Evolutionary conservation across 2,329 filamentous ascomycete species (phyloP).

Genomic region (Microdochium nivale): DNA sequence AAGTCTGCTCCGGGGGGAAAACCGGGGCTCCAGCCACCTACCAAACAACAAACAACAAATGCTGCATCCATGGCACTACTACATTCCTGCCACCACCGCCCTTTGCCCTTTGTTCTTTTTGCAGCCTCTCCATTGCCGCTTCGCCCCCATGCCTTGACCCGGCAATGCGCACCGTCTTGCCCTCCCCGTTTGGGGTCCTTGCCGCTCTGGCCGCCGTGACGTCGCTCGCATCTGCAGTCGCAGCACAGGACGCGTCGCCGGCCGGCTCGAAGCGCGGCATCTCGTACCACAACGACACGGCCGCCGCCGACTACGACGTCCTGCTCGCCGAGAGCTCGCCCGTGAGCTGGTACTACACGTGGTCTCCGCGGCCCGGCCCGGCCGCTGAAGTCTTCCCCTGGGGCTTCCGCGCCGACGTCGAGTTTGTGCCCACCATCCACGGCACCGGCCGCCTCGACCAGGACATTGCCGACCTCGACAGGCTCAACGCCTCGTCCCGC

Average conservation of each 20-base stretch:
- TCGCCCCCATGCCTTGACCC: too few relatives aligned
- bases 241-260: neutral
- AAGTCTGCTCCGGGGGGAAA: too few relatives aligned
- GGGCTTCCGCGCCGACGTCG: slow-evolving; percentile 14
- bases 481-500: slow-evolving; percentile 23
- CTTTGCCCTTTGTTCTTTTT: too few relatives aligned
- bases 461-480: slow-evolving; percentile 15
- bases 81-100: too few relatives aligned
- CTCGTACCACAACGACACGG: slow-evolving; percentile 12
- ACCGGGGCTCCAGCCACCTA: too few relatives aligned
- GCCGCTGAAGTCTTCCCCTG: slow-evolving; percentile 10
- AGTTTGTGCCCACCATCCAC: slow-evolving; percentile 29
- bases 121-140: too few relatives aligned
- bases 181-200: too few relatives aligned
- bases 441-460: slow-evolving; percentile 22
- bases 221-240: too few relatives aligned
- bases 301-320: slow-evolving; percentile 21
- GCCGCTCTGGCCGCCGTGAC: too few relatives aligned
- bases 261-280: slow-evolving; percentile 16
- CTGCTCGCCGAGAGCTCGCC: slow-evolving; percentile 25
- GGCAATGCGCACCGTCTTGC: too few relatives aligned
- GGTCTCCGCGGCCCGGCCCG: slow-evolving; percentile 23
- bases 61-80: too few relatives aligned
- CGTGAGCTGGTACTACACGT: slow-evolving; percentile 33
- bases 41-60: too few relatives aligned